These are phyloP conservation scores for Coemansia sp. DNA, from an alignment of 192 early-diverging fungal genomes.

Conservation along the genomic window DNA sequence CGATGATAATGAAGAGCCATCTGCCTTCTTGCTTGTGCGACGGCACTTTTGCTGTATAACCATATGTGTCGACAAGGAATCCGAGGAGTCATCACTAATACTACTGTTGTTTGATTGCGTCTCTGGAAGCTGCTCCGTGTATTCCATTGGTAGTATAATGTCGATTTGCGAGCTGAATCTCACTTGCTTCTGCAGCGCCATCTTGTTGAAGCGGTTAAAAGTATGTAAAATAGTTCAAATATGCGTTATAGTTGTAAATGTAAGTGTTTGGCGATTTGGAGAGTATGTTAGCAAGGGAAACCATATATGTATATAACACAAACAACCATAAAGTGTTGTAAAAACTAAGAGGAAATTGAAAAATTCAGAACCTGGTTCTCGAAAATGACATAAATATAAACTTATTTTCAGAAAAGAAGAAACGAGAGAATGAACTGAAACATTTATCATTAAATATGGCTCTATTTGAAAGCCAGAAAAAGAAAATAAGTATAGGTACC, in stretches of 20 bases:
- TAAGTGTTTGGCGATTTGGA: not conserved
- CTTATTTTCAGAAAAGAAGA: too few species aligned
- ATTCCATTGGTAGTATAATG: not conserved
- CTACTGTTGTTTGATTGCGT: not conserved
- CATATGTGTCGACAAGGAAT: not conserved
- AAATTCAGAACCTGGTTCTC: too few species aligned
- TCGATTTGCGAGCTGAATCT: conserved; percentile 8
- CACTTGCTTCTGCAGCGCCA: conserved; percentile 10
- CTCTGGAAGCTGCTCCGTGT: not conserved
- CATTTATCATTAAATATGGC: too few species aligned
- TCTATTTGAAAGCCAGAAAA: too few species aligned
- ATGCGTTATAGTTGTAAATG: not conserved
- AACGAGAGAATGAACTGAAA: too few species aligned
- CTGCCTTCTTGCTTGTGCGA: not conserved
- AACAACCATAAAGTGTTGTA: too few species aligned
- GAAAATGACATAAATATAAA: too few species aligned
- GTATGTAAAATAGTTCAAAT: not conserved
- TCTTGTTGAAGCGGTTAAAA: not conserved
- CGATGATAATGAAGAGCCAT: not conserved
- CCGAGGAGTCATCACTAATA: not conserved
- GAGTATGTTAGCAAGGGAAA: not conserved
- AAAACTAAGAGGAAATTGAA: too few species aligned
- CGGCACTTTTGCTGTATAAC: not conserved
- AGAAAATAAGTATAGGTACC: too few species aligned
- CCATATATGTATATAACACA: too few species aligned